These are phyloP conservation scores for Colletotrichum caudatum DNA, from an alignment of 2,329 filamentous ascomycete species.

Conservation along the genomic window DNA sequence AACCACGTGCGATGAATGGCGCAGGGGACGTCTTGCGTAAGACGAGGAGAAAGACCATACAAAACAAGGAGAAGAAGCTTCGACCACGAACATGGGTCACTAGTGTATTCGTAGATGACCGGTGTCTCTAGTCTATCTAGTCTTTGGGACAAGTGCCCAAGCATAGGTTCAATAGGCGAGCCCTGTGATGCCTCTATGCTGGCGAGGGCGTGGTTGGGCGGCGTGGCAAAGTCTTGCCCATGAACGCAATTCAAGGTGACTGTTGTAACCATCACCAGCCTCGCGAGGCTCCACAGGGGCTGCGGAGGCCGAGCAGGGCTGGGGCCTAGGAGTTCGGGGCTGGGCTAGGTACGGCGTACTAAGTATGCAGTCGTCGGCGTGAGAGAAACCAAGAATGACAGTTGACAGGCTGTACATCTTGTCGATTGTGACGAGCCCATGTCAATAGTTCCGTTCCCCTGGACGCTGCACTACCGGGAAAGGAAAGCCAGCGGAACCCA, in stretches of 20 bases:
- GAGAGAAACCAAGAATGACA: conserved; percentile 7
- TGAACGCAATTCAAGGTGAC: neutral
- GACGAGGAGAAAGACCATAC: neutral
- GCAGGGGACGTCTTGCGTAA: conserved; percentile 9
- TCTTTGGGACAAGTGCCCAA: neutral
- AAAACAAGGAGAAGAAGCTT: neutral
- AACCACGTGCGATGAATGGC: conserved; percentile 33
- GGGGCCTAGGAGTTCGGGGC: neutral
- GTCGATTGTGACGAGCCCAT: conserved; percentile 19
- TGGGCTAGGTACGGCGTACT: neutral
- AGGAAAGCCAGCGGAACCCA: neutral
- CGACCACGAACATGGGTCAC: neutral
- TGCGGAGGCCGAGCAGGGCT: neutral
- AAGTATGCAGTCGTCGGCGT: conserved; percentile 15
- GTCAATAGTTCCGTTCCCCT: conserved; percentile 36
- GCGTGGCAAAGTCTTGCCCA: neutral
- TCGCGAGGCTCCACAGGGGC: neutral
- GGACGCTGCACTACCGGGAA: conserved; percentile 18
- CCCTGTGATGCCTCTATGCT: conserved; percentile 1
- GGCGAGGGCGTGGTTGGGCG: conserved; percentile 4
- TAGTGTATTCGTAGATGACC: neutral
- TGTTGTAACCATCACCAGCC: neutral
- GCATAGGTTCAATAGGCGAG: conserved; percentile 7
- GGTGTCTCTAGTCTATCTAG: neutral
- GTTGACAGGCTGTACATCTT: conserved; percentile 1